Base-by-base conservation (phyloP, 192 early-diverging fungal genomes). In the Coemansia sp. region DNA sequence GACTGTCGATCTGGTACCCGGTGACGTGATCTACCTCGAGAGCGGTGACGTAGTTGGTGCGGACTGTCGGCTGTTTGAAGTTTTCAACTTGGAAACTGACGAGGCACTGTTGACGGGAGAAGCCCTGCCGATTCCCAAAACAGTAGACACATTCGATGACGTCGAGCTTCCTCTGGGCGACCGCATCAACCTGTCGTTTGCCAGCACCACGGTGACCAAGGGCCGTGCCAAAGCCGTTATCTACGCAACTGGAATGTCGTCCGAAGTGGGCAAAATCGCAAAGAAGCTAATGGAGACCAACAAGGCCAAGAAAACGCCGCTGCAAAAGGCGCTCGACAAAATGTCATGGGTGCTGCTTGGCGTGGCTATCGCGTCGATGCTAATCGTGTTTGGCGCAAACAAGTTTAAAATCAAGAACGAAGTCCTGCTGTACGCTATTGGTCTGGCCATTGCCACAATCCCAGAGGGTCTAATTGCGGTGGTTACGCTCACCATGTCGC, bases 61-160 rank as follows among this genome's bases (percentile, higher is more conserved):
- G 20, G 96, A 97, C 67, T 85, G 90, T 50, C 92, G 96, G 55
- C 78, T 98, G 10, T 81, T 84, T 65, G 86, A 94, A 56, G 83
- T 87, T 13, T 88, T 93, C 50, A 94, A 98, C 79, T 86, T 96
- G 60, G 94, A 96, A 62, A 83, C 94, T 10, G 89, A 96, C 62
- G 96, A 98, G 82, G 88, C 93, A 11, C 84, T 98, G 49, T 74
- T 98, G 35, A 98, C 96, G 0, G 96, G 96, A 66, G 96, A 98
- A 75, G 85, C 89, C 10, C 73, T 98, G 26, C 88, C 91, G 18
- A 87, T 94, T 23, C 71, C 87, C 56, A 98, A 98, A 70, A 72
- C 72, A 39, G 68, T 79, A 50, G 84, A 81, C 20, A 62, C 85
- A 1, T 92, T 95, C 54, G 71, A 85, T 43, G 86, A 90, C 52